These are phyloP conservation scores for Kwoniella sp. DNA, from an alignment of 768 basidiomycete species.

Conservation along the genomic window DNA sequence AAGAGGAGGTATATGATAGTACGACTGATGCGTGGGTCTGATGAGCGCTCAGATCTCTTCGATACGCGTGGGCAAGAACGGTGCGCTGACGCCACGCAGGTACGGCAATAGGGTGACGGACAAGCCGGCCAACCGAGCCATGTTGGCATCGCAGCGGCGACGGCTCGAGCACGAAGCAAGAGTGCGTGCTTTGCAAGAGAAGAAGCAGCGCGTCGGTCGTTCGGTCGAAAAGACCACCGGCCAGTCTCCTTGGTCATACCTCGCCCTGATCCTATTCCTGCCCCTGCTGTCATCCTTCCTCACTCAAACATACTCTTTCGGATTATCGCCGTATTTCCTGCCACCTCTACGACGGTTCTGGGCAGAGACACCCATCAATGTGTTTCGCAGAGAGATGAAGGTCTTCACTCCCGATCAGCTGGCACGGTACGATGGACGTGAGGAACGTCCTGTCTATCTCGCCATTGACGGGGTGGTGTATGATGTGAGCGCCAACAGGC, in stretches of 20 bases:
- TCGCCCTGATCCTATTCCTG: conserved; percentile 27
- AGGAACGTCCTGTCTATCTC: conserved; percentile 69
- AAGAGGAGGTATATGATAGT: conserved; percentile 31
- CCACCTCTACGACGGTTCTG: conserved; percentile 16
- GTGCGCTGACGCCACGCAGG: background rate
- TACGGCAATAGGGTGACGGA: conserved; percentile 17
- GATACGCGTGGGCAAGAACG: background rate
- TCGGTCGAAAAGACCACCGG: background rate
- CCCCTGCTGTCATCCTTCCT: conserved; percentile 55
- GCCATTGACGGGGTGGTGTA: conserved; percentile 90
- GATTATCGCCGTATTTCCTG: conserved; percentile 12
- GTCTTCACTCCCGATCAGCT: conserved; percentile 68
- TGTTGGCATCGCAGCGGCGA: conserved; percentile 42
- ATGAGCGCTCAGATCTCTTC: background rate
- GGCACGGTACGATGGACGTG: conserved; percentile 65
- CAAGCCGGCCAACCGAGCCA: conserved; percentile 63
- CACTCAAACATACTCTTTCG: conserved; percentile 49
- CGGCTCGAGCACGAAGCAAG: conserved; percentile 68
- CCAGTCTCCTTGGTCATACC: conserved; percentile 1
- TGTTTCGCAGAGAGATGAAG: conserved; percentile 56
- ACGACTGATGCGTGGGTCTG: conserved; percentile 27
- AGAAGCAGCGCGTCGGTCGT: background rate
- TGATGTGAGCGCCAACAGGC: conserved; percentile 74
- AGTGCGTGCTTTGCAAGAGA: conserved; percentile 60
- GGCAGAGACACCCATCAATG: conserved; percentile 51